Conservation (phyloP, 1,284 basidiomycete genomes). For the Papiliotrema nemorosa region DNA sequence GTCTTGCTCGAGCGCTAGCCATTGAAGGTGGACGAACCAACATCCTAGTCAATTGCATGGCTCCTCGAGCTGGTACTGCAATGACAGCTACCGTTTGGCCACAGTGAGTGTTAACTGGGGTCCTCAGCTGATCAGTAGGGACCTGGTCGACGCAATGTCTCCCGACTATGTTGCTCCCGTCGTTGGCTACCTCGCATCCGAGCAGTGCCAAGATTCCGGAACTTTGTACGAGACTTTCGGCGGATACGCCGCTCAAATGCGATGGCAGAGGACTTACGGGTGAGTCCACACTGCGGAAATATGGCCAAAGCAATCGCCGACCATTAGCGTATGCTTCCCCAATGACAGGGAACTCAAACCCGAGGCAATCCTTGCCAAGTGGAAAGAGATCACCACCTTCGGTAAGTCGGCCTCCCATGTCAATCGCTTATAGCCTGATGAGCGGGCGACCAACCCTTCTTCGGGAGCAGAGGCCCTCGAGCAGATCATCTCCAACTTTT, state of each 20-base stretch:
- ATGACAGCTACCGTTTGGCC: constrained; percentile 86
- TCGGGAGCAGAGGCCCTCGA: constrained; percentile 68
- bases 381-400: constrained; percentile 77
- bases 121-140: constrained; percentile 51
- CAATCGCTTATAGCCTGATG: constrained; percentile 58
- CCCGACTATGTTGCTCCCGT: constrained; percentile 89
- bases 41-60: constrained; percentile 83
- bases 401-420: constrained; percentile 52
- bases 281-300: constrained; percentile 27
- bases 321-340: constrained; percentile 60
- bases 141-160: constrained; percentile 94
- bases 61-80: constrained; percentile 84
- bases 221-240: constrained; percentile 83
- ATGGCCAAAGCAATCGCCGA: neutral
- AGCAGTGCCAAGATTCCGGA: constrained; percentile 70
- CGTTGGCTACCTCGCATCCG: constrained; percentile 85
- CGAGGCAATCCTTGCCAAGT: constrained; percentile 73
- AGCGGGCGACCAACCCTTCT: constrained; percentile 70
- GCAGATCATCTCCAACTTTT: constrained; percentile 78
- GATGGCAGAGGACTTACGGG: constrained; percentile 91
- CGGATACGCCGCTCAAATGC: constrained; percentile 86
- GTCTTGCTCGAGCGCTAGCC: constrained; percentile 81
- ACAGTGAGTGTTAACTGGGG: constrained; percentile 16
- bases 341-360: constrained; percentile 68
- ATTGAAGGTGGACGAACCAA: constrained; percentile 91